Evolutionary conservation across 116 monocot species (phyloP).

Genomic region (Trichopus zeylanicus): DNA sequence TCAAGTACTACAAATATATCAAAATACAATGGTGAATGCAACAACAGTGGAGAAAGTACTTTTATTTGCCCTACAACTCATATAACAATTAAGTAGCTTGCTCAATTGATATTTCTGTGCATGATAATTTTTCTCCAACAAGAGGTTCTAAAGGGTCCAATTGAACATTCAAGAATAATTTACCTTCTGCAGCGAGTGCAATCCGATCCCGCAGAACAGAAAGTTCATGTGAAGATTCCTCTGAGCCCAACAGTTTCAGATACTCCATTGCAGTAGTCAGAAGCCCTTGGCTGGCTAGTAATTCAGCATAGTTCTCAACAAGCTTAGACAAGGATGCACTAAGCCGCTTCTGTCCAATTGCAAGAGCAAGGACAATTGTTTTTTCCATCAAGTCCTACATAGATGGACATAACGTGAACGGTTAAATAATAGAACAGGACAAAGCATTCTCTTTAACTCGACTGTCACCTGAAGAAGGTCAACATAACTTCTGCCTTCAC

Average conservation of each 20-base stretch:
- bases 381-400: conserved; percentile 98
- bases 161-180: neutral
- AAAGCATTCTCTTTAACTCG: neutral
- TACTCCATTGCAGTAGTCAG: conserved; percentile 93
- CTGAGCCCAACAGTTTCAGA: conserved; percentile 74
- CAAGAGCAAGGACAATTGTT: conserved; percentile 75
- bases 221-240: conserved; percentile 73
- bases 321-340: conserved; percentile 83
- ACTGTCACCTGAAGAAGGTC: conserved; percentile 85
- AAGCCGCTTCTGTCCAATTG: conserved; percentile 84
- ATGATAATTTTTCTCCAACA: too few relatives aligned
- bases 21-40: too few relatives aligned
- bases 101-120: too few relatives aligned
- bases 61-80: too few relatives aligned
- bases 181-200: conserved; percentile 56
- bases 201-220: conserved; percentile 79
- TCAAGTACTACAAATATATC: too few relatives aligned
- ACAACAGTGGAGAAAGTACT: too few relatives aligned
- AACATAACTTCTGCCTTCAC: conserved; percentile 64
- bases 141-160: neutral
- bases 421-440: neutral
- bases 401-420: neutral
- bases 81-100: too few relatives aligned
- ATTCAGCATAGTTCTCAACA: conserved; percentile 92
- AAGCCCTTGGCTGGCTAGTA: conserved; percentile 94